Percentiles rank a stretch among this genome's conserved stretches.
Evolutionary conservation across 2,329 filamentous ascomycete genomes (phyloP).

Genomic region (Talaromyces sp.): DNA sequence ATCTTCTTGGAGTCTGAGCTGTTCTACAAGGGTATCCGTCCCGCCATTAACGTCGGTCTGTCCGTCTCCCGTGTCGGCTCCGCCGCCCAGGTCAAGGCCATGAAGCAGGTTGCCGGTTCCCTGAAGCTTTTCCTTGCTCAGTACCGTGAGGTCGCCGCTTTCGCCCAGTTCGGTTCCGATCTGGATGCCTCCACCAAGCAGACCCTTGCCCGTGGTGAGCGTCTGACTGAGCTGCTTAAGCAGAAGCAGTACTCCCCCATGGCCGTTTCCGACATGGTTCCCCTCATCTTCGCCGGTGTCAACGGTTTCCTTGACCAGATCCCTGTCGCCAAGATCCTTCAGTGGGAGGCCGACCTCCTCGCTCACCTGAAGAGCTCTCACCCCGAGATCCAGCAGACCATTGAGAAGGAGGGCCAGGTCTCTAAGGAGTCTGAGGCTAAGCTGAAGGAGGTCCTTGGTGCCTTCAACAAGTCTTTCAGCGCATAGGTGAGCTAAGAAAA

Average conservation of each 20-base stretch:
- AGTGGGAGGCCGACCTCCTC: conserved; percentile 95
- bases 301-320: conserved; percentile 90
- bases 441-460: conserved; percentile 69
- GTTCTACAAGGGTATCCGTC: conserved; percentile 99
- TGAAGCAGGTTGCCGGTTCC: conserved; percentile 99
- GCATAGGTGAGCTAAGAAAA: conserved; percentile 44
- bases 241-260: conserved; percentile 99
- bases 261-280: conserved; percentile 99
- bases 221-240: conserved; percentile 97
- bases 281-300: conserved; percentile 98
- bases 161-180: conserved; percentile 99
- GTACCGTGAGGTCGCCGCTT: conserved; percentile 99
- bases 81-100: conserved; percentile 99
- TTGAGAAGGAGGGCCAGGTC: conserved; percentile 93
- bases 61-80: conserved; percentile 99
- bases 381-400: conserved; percentile 76
- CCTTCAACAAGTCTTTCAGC: conserved; percentile 93
- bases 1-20: conserved; percentile 99
- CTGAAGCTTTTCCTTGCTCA: conserved; percentile 99
- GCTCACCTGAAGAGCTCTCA: conserved; percentile 90
- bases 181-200: conserved; percentile 98
- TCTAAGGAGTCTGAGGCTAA: conserved; percentile 80
- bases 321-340: conserved; percentile 86
- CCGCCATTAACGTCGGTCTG: conserved; percentile 99
- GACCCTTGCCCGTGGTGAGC: conserved; percentile 96